A percentile compares a stretch with the other conserved stretches of the same genome.
phyloP scores from a whole-genome alignment of 805 yeast species.

The Yamadazyma insecticola region DNA sequence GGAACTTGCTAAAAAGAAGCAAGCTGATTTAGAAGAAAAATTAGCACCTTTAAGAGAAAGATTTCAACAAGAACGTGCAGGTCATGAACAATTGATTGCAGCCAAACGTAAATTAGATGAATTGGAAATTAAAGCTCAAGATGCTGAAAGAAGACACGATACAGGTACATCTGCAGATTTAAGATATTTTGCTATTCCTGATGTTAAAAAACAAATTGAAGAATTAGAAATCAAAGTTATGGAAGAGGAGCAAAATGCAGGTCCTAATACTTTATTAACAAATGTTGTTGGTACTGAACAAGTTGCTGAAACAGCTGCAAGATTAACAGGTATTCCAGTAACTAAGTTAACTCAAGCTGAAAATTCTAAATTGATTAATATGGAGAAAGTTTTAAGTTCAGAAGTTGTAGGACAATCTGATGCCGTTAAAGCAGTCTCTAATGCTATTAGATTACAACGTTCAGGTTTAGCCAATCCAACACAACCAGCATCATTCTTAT shows the following conservation, averaged over 20 bases:
- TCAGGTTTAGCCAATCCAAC: slow-evolving; percentile 95
- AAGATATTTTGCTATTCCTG: slow-evolving; percentile 96
- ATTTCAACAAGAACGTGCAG: slow-evolving; percentile 80
- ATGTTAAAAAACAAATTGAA: slow-evolving; percentile 69
- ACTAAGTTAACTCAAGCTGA: slow-evolving; percentile 92
- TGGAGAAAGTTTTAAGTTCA: slow-evolving; percentile 81
- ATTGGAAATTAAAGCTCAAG: slow-evolving; percentile 84
- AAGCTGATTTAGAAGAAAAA: slow-evolving; percentile 81
- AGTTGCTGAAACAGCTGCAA: slow-evolving; percentile 95
- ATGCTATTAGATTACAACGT: slow-evolving; percentile 87
- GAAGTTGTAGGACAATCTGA: slow-evolving; percentile 94
- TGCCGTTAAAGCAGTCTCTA: slow-evolving; percentile 94
- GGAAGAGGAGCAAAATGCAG: slow-evolving; percentile 64
- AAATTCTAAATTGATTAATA: slow-evolving; percentile 85
- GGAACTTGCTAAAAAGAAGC: slow-evolving; percentile 68
- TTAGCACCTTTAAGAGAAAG: slow-evolving; percentile 81
- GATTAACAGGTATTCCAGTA: slow-evolving; percentile 96
- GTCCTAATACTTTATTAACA: slow-evolving; percentile 63
- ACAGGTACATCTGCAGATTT: slow-evolving; percentile 93
- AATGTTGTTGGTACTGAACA: slow-evolving; percentile 91
- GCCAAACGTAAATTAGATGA: slow-evolving; percentile 92
- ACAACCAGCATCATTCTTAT: slow-evolving; percentile 93
- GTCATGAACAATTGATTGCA: slow-evolving; percentile 84
- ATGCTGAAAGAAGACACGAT: slow-evolving; percentile 96
- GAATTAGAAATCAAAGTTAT: slow-evolving; percentile 73